Base-by-base conservation (phyloP, 2,329 filamentous ascomycete species). In the Neocucurbitaria cava region DNA sequence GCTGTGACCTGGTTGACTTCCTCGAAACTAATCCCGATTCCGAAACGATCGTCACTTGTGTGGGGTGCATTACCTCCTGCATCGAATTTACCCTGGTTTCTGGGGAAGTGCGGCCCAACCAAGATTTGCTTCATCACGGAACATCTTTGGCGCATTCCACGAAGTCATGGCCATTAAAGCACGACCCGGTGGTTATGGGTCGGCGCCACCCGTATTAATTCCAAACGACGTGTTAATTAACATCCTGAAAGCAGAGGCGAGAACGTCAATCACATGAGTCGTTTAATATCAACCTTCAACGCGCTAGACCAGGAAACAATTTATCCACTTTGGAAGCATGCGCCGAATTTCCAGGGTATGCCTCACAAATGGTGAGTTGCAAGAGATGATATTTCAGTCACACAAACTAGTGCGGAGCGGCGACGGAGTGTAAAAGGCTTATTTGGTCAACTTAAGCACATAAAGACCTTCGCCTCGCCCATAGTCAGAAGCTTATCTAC, bases 251-350 rank as follows among this genome's bases (percentile, higher is more conserved):
- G 23, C 24, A 28, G 24, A 43, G 41, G 41, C 41, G 17, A 43
- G 23, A 30, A 30, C 5, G 11, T 28, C 23, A 5, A 5, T 43
- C 24, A 43, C 8, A 13, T 43, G 24, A 43, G 24, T n/a, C 24
- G 24, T 26, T 43, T 30, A 43, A 43, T 43, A n/a, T 30, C 41
- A 28, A 23, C 20, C 2, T 30, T 30, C 4, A 40, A 17, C 26
- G 24, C 41, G 41, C 21, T 30, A 30, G n/a, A 28, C 17, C 17
- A 18, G 24, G 35, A 35, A 40, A n/a, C 31, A 56, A 52, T 61
- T 54, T 55, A 58, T 35, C 50, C 54, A 59, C 46, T 52, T 26
- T 51, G 50, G 50, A 48, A 30, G 28, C 35, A 41, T 39, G 36
- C 45, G 44, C 60, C 54, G 45, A 36, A 36, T 40, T 23, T 47